Evolutionary conservation across 352 stramenopile genomes (phyloP).

Genomic region (Elongisporangium undulatum): DNA sequence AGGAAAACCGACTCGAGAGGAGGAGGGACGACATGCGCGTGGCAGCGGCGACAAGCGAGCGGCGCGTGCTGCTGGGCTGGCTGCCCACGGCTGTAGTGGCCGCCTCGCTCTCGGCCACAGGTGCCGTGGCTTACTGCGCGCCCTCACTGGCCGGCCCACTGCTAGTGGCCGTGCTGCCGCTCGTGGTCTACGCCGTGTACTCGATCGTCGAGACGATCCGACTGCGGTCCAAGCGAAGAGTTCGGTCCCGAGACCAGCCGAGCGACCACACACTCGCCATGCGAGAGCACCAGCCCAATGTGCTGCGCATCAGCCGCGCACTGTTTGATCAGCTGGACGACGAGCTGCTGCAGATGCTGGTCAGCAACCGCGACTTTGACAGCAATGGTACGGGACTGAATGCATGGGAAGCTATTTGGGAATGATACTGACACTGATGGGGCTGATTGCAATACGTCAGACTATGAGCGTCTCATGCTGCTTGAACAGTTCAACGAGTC

Average conservation of each 20-base stretch:
- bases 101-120: background rate
- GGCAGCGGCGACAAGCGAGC: background rate
- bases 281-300: slow-evolving; percentile 11
- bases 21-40: background rate
- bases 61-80: background rate
- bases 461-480: slow-evolving; percentile 70
- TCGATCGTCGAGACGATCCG: slow-evolving; percentile 35
- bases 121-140: background rate
- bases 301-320: slow-evolving; percentile 58
- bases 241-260: background rate
- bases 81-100: background rate
- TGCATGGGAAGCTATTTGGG: background rate
- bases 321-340: slow-evolving; percentile 66
- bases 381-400: slow-evolving; percentile 25
- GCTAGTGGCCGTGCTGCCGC: slow-evolving; percentile 15
- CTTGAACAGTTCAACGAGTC: slow-evolving; percentile 55
- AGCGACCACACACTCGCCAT: background rate
- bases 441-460: slow-evolving; percentile 7
- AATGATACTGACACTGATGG: background rate
- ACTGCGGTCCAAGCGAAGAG: slow-evolving; percentile 22
- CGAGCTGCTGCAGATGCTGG: slow-evolving; percentile 53
- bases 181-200: slow-evolving; percentile 51
- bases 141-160: background rate
- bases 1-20: background rate
- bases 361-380: slow-evolving; percentile 68